Evolutionary conservation across 768 basidiomycete genomes (phyloP), one percentile per base, ranked within the genome.

Genomic region (Suillus subaureus): DNA sequence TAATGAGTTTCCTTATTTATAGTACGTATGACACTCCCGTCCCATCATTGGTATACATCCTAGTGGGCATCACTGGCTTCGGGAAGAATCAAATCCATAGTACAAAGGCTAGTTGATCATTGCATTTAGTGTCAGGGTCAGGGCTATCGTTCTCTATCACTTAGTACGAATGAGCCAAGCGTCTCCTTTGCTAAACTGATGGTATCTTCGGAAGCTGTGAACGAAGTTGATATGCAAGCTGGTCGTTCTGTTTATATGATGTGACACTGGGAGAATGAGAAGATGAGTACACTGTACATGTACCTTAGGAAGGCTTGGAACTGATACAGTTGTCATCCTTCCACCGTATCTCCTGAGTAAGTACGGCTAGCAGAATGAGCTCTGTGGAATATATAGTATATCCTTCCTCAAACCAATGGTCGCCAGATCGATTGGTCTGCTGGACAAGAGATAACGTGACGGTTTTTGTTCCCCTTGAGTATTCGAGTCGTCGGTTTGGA

Each of bases 341-440:
- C 86, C 87, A 91, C 28, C 87, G 85, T 26, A 92, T 79, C 69
- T 88, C 76, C 73, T 94, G 93, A 66, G 80, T 86, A 73, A 93
- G 73, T 1, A 87, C 85, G 0, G 82, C 86, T 40, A 80, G 85
- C 65, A 94, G 75, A 16, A 95, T 74, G 33, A 94, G 77, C 72
- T 94, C 92, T 35, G 84, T 82, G 0, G 83, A 84, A 75, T 92
- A 94, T n/a, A 94, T 82, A 23, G 80, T 80, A 68, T 83, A 78
- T 0, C 85, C 80, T 16, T 78, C 79, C 23, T 84, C 71, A 0
- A n/a, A 79, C 79, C 47, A 94, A 79, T 8, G 89, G 83, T 31
- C 85, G 77, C 92, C 93, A 94, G 18, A 90, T 84, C 2, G 82
- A 78, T 31, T 77, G 77, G 68, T 94, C 93, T 28, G 86, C 87